phyloP scores from a whole-genome alignment of 768 basidiomycete species.

The Hericium rajendrae region DNA sequence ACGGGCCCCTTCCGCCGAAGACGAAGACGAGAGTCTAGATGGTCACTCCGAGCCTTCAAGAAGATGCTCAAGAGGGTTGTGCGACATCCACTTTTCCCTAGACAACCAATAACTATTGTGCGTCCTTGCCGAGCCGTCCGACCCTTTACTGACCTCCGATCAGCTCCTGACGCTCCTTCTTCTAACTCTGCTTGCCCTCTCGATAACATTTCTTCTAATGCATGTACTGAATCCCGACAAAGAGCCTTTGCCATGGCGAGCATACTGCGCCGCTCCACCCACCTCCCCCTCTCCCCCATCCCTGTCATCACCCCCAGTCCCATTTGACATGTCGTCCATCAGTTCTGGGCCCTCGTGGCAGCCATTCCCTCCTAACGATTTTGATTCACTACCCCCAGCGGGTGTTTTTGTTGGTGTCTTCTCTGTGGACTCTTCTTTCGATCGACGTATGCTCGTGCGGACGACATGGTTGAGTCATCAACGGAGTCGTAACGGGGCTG shows the following conservation, averaged over 20 bases:
- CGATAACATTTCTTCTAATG: constrained; percentile 79
- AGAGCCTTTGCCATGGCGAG: constrained; percentile 86
- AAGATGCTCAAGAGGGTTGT: constrained; percentile 46
- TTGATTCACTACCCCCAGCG: constrained; percentile 71
- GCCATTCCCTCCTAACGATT: constrained; percentile 61
- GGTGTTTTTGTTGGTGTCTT: constrained; percentile 88
- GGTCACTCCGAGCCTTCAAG: constrained; percentile 40
- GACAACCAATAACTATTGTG: constrained; percentile 75
- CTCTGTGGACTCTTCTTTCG: constrained; percentile 75
- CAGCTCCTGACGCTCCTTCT: constrained; percentile 66
- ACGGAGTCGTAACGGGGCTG: constrained; percentile 67
- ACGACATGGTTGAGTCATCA: constrained; percentile 84
- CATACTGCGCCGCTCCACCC: constrained; percentile 75
- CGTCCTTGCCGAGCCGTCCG: constrained; percentile 20
- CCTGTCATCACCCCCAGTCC: constrained; percentile 27
- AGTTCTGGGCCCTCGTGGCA: constrained; percentile 18
- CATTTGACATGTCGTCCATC: constrained; percentile 21
- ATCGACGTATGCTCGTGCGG: constrained; percentile 79
- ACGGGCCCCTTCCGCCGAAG: constrained; percentile 34
- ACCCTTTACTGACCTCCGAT: neutral
- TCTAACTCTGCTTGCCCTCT: constrained; percentile 72
- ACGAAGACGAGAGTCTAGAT: constrained; percentile 36
- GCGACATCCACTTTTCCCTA: constrained; percentile 69
- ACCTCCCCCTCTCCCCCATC: constrained; percentile 35
- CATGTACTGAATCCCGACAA: constrained; percentile 96